A percentile compares a stretch with the other conserved stretches of the same genome.
These are phyloP conservation scores for Capsicum chinense DNA, from an alignment of 257 asterid genomes.

Conservation along the genomic window DNA sequence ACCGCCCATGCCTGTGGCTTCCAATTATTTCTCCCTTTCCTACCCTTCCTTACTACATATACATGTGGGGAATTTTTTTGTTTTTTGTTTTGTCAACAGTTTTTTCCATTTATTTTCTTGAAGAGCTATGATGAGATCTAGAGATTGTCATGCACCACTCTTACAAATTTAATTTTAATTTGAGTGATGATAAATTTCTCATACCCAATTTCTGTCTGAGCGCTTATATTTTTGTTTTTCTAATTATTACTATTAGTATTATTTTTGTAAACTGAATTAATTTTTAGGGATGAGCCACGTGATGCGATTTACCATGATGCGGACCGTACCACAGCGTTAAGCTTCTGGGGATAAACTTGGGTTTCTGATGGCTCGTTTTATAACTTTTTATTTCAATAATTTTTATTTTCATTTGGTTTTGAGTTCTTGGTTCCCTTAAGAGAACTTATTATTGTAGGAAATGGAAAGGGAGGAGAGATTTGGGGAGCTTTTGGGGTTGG, in stretches of 20 bases:
- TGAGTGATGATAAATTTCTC: slow-evolving; percentile 26
- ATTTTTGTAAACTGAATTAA: too few species aligned
- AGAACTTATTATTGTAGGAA: background rate
- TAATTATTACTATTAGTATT: background rate
- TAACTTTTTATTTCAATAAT: background rate
- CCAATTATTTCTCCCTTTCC: background rate
- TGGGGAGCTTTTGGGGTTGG: slow-evolving; percentile 12
- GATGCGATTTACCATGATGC: background rate
- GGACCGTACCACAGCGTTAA: background rate
- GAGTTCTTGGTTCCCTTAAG: background rate
- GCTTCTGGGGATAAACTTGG: background rate
- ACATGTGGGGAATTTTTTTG: too few species aligned
- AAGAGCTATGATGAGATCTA: slow-evolving; percentile 24
- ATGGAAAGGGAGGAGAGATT: slow-evolving; percentile 21
- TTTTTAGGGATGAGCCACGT: background rate
- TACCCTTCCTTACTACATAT: background rate
- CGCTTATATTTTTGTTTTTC: background rate
- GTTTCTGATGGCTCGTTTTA: background rate
- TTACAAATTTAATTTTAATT: background rate
- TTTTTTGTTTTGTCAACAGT: too few species aligned
- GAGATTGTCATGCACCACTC: slow-evolving; percentile 29
- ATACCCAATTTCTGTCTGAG: slow-evolving; percentile 20
- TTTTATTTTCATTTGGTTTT: background rate
- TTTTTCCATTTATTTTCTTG: too few species aligned
- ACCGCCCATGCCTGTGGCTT: slow-evolving; percentile 1